These are phyloP conservation scores for Chamaenerion angustifolium DNA, from an alignment of 345 rosid species.

Conservation along the genomic window DNA sequence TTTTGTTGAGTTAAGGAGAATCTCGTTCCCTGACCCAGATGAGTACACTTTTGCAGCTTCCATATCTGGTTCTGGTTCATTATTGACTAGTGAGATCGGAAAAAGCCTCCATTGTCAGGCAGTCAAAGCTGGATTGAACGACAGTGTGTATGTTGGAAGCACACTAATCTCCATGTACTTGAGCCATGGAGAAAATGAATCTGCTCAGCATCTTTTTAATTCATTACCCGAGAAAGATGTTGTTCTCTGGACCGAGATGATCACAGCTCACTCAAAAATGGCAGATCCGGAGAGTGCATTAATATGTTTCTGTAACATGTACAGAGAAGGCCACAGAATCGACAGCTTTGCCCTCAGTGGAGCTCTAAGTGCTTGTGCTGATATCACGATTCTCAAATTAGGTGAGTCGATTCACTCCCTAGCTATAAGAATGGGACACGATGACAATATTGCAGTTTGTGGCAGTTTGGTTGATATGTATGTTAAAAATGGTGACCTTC, in stretches of 20 bases:
- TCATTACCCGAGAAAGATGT: conserved; percentile 40
- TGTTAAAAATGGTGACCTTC: conserved; percentile 51
- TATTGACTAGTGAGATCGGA: conserved; percentile 28
- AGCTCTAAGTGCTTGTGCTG: conserved; percentile 68
- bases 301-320: conserved; percentile 38
- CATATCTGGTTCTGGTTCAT: conserved; percentile 34
- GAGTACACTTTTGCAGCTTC: conserved; percentile 64
- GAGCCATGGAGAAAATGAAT: conserved; percentile 33
- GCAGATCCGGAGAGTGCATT: conserved; percentile 48
- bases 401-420: conserved; percentile 66
- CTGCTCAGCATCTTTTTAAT: conserved; percentile 38
- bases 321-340: conserved; percentile 26
- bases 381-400: conserved; percentile 45
- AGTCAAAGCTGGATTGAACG: conserved; percentile 33
- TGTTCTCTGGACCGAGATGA: conserved; percentile 90
- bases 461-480: conserved; percentile 81
- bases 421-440: conserved; percentile 42
- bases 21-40: conserved; percentile 43
- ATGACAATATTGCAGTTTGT: conserved; percentile 36
- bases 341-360: conserved; percentile 71
- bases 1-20: conserved; percentile 26
- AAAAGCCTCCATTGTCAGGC: conserved; percentile 55
- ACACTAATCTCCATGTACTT: conserved; percentile 72
- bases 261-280: conserved; percentile 52
- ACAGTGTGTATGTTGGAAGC: conserved; percentile 47